phyloP scores from a whole-genome alignment of 148 eudicot species.

The Diospyros kaki region DNA sequence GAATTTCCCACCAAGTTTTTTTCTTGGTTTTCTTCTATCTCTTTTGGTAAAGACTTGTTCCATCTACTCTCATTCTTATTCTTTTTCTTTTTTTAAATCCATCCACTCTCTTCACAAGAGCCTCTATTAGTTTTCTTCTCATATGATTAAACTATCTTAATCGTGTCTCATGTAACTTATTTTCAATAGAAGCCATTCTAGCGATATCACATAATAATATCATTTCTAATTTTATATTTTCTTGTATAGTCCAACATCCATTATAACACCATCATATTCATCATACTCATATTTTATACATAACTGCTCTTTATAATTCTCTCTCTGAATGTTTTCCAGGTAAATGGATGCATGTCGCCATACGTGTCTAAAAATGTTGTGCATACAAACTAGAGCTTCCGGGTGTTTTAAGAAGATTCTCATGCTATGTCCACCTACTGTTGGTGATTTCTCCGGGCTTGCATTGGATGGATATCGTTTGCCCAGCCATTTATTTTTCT shows the following conservation, averaged over 20 bases:
- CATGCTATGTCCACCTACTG: neutral
- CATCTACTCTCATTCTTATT: no score
- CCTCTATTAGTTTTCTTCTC: no score
- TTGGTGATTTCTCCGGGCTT: neutral
- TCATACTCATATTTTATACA: neutral
- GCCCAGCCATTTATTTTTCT: neutral
- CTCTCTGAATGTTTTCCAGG: constrained; percentile 27
- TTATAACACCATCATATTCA: neutral
- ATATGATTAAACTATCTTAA: no score
- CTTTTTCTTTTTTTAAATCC: no score
- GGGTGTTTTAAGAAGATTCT: neutral
- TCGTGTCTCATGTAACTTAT: no score
- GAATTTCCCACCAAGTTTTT: no score
- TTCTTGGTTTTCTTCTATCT: no score
- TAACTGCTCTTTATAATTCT: neutral
- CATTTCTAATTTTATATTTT: neutral
- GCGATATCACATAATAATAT: neutral
- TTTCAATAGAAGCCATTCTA: no score
- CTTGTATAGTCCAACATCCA: neutral
- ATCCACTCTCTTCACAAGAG: no score
- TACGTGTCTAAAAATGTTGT: constrained; percentile 77
- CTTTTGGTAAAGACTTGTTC: no score
- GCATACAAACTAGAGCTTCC: constrained; percentile 26
- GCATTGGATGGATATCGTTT: neutral
- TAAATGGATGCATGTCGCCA: constrained; percentile 70